Conservation (phyloP, 257 asterid species). For the Jasminum sambac region DNA sequence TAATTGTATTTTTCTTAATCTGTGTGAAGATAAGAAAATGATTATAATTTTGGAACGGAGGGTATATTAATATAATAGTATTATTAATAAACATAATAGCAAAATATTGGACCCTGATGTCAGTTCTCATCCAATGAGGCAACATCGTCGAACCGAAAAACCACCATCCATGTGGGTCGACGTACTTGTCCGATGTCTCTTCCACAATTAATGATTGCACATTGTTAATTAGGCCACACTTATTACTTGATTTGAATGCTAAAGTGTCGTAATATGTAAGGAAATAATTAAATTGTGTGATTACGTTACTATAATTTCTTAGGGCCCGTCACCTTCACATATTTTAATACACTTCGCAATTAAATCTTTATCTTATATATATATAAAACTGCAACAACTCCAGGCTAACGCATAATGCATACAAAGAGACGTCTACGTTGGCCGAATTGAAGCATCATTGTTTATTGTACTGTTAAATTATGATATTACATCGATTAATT, state of each 20-base stretch:
- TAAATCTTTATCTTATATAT: too few relatives aligned
- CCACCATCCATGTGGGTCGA: not conserved
- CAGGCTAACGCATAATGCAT: not conserved
- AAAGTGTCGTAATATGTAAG: not conserved
- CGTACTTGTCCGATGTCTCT: not conserved
- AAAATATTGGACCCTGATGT: not conserved
- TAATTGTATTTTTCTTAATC: too few relatives aligned
- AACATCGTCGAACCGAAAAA: not conserved
- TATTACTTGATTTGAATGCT: not conserved
- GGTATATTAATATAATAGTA: too few relatives aligned
- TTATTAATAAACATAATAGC: not conserved
- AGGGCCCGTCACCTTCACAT: not conserved
- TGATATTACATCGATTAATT: too few relatives aligned
- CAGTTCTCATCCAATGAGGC: not conserved
- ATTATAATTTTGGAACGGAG: too few relatives aligned
- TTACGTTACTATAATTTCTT: not conserved
- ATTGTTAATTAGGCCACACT: not conserved
- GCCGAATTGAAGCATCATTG: not conserved
- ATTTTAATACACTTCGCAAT: not conserved
- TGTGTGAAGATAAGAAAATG: too few relatives aligned
- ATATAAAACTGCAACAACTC: not conserved
- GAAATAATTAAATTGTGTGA: not conserved
- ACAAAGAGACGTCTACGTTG: not conserved
- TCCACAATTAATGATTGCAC: not conserved
- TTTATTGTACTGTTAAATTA: too few relatives aligned